A percentile compares a stretch with the other conserved stretches of the same genome.
Evolutionary conservation across 345 rosid genomes (phyloP).

Genomic region (Eucalyptus paniculata): DNA sequence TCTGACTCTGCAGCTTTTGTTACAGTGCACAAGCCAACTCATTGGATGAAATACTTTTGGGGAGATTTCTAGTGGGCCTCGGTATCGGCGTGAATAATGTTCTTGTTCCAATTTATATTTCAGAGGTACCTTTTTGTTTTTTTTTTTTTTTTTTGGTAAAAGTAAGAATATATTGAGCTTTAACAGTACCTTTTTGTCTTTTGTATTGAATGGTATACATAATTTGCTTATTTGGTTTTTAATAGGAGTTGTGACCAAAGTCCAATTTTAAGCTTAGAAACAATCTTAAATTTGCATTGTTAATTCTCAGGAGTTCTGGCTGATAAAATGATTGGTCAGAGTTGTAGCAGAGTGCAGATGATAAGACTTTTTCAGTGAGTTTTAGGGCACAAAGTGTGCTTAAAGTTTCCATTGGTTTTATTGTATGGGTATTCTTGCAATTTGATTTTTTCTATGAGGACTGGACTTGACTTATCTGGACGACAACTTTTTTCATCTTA

Average conservation of each 20-base stretch:
- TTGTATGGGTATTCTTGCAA: neutral
- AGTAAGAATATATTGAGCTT: too few species aligned
- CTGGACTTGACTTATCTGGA: neutral
- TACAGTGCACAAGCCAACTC: constrained; percentile 76
- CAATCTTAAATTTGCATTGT: neutral
- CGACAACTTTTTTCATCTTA: neutral
- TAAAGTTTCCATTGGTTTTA: neutral
- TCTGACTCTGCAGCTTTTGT: neutral
- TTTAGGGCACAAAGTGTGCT: neutral
- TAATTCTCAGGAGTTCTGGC: neutral
- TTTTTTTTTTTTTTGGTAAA: too few species aligned
- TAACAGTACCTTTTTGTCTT: constrained; percentile 5
- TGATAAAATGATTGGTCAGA: neutral
- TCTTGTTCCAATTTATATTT: constrained; percentile 69
- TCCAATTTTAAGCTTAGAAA: neutral
- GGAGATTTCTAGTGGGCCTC: constrained; percentile 80
- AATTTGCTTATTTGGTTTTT: neutral
- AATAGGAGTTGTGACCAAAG: neutral
- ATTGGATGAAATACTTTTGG: constrained; percentile 55
- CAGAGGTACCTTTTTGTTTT: constrained; percentile 34
- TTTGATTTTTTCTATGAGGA: neutral
- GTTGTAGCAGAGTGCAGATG: neutral
- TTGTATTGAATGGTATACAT: neutral
- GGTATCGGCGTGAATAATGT: constrained; percentile 75
- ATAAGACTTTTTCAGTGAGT: neutral